phyloP scores from a whole-genome alignment of 2,329 filamentous ascomycete species.

The Arachnomyces sp. region DNA sequence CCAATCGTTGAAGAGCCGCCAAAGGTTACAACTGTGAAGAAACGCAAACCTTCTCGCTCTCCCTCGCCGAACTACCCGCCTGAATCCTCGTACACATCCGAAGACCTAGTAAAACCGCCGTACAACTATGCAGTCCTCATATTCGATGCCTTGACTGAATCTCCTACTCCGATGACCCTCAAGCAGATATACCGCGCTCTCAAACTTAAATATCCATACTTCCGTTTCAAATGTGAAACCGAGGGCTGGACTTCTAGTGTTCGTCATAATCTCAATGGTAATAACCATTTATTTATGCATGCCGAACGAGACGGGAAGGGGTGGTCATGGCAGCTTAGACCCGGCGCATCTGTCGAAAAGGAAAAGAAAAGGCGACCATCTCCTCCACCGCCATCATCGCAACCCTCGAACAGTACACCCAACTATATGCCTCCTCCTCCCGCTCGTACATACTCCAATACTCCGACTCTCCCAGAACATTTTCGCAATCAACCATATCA shows the following conservation, averaged over 20 bases:
- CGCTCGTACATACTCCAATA: constrained; percentile 24
- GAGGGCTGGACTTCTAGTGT: constrained; percentile 62
- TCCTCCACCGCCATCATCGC: constrained; percentile 31
- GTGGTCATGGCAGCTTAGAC: constrained; percentile 56
- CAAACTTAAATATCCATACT: constrained; percentile 56
- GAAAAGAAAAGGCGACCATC: constrained; percentile 46
- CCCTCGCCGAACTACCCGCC: constrained; percentile 56
- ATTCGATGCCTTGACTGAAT: constrained; percentile 54
- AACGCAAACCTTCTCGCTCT: constrained; percentile 48
- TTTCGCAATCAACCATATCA: constrained; percentile 16
- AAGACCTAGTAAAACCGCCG: constrained; percentile 55
- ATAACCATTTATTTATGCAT: constrained; percentile 51
- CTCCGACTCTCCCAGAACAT: constrained; percentile 20
- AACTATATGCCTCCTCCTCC: constrained; percentile 17
- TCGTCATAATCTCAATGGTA: constrained; percentile 55
- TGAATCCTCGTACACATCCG: constrained; percentile 52
- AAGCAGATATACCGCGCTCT: constrained; percentile 61
- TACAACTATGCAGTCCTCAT: constrained; percentile 59
- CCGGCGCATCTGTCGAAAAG: constrained; percentile 53
- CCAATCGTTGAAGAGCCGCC: constrained; percentile 35
- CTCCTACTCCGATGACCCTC: constrained; percentile 52
- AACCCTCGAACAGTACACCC: constrained; percentile 29
- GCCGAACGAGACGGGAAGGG: constrained; percentile 56
- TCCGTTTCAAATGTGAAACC: constrained; percentile 55
- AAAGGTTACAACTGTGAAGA: constrained; percentile 40